These are phyloP conservation scores for Hibiscus trionum DNA, from an alignment of 345 rosid species.

Conservation along the genomic window DNA sequence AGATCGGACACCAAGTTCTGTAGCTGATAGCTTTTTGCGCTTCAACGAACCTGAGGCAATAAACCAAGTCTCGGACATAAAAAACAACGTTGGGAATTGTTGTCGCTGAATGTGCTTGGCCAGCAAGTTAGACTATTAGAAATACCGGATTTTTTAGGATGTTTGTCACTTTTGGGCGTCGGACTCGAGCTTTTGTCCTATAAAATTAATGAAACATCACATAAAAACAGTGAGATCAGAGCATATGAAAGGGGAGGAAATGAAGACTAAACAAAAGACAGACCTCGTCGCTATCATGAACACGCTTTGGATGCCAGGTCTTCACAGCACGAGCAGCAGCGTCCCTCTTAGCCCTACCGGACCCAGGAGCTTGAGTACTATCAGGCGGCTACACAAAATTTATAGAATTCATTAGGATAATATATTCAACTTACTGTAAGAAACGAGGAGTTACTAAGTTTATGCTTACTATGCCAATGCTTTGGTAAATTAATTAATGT, in stretches of 20 bases:
- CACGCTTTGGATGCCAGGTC: conserved; percentile 61
- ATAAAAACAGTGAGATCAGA: neutral
- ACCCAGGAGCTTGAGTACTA: conserved; percentile 34
- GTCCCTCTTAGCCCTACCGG: conserved; percentile 59
- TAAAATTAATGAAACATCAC: neutral
- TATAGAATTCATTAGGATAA: neutral
- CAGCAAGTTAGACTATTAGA: neutral
- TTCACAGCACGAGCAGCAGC: conserved; percentile 77
- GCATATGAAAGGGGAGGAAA: neutral
- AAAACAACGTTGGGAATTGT: neutral
- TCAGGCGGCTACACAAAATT: conserved; percentile 25
- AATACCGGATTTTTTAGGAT: conserved; percentile 41
- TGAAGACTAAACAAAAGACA: conserved; percentile 2
- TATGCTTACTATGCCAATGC: too few species aligned
- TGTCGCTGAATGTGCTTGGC: neutral
- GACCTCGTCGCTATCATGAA: conserved; percentile 52
- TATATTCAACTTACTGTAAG: too few species aligned
- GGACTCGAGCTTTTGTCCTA: conserved; percentile 45
- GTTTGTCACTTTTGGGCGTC: conserved; percentile 41
- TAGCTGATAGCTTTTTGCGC: conserved; percentile 39
- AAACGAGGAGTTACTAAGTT: too few species aligned
- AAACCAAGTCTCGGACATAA: conserved; percentile 6
- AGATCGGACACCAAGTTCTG: conserved; percentile 29
- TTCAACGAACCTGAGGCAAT: conserved; percentile 38
- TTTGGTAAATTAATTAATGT: too few species aligned